Evolutionary conservation across 73 alveolate genomes (phyloP).

Genomic region (Diophrys appendiculata): DNA sequence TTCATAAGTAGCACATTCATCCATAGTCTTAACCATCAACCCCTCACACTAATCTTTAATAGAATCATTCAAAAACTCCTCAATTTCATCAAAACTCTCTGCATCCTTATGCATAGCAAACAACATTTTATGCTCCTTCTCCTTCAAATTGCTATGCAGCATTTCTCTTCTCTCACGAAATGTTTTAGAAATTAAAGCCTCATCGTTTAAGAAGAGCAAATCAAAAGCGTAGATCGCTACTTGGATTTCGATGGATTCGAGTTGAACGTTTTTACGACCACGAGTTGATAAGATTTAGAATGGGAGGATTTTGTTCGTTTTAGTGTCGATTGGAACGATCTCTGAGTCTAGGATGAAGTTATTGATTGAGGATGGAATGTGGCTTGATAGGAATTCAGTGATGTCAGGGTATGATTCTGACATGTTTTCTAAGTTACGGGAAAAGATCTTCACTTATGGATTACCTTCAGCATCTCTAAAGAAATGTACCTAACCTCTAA

Average conservation of each 20-base stretch:
- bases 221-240: slow-evolving; percentile 90
- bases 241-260: slow-evolving; percentile 84
- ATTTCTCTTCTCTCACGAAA: slow-evolving; percentile 73
- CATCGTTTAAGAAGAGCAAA: slow-evolving; percentile 82
- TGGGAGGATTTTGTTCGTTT: slow-evolving; percentile 91
- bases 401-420: slow-evolving; percentile 99
- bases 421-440: slow-evolving; percentile 98
- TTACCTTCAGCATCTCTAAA: slow-evolving; percentile 58
- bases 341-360: slow-evolving; percentile 98
- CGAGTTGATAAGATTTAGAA: slow-evolving; percentile 92
- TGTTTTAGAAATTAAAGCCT: slow-evolving; percentile 78
- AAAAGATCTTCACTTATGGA: slow-evolving; percentile 74
- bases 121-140: slow-evolving; percentile 62
- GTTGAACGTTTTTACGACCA: slow-evolving; percentile 93
- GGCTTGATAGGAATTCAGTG: slow-evolving; percentile 69
- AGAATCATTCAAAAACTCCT: slow-evolving; percentile 85
- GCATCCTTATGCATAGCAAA: slow-evolving; percentile 91
- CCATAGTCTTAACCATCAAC: slow-evolving; percentile 97
- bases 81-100: slow-evolving; percentile 91
- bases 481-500: slow-evolving; percentile 97
- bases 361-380: slow-evolving; percentile 65
- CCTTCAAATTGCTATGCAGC: slow-evolving; percentile 58
- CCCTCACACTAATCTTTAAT: slow-evolving; percentile 97
- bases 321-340: slow-evolving; percentile 97
- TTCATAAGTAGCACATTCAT: slow-evolving; percentile 94